Evolutionary conservation across 345 rosid genomes (phyloP).

Genomic region (Geranium brycei): DNA sequence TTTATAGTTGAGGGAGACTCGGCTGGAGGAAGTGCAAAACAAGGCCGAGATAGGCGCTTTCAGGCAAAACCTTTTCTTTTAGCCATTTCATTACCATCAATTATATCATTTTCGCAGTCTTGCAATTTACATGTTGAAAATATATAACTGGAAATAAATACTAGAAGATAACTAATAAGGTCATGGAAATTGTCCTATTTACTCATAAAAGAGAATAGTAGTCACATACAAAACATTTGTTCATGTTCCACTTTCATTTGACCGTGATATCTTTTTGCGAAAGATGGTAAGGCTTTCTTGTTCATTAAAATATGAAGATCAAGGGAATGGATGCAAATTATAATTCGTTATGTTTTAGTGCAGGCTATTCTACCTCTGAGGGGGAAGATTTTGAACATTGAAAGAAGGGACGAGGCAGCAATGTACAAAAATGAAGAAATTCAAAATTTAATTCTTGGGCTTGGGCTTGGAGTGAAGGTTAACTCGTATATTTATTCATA

Average conservation of each 20-base stretch:
- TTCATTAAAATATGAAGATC: not conserved
- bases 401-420: conserved; percentile 92
- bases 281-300: no score
- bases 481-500: no score
- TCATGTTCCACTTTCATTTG: no score
- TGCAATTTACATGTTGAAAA: not conserved
- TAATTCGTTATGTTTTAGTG: conserved; percentile 10
- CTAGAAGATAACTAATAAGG: no score
- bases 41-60: conserved; percentile 94
- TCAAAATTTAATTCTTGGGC: conserved; percentile 85
- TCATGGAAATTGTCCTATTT: no score
- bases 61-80: conserved; percentile 40
- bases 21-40: conserved; percentile 99
- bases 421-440: conserved; percentile 98
- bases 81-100: no score
- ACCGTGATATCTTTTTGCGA: no score
- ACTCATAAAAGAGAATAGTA: no score
- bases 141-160: no score
- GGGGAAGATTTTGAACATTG: conserved; percentile 90
- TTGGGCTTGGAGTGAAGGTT: conserved; percentile 98
- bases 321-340: not conserved
- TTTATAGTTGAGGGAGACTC: conserved; percentile 98
- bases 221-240: no score
- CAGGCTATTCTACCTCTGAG: conserved; percentile 98
- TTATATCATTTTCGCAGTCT: no score